These are phyloP conservation scores for Ceratobasidium sp. DNA, from an alignment of 1,284 basidiomycete genomes.

Conservation along the genomic window DNA sequence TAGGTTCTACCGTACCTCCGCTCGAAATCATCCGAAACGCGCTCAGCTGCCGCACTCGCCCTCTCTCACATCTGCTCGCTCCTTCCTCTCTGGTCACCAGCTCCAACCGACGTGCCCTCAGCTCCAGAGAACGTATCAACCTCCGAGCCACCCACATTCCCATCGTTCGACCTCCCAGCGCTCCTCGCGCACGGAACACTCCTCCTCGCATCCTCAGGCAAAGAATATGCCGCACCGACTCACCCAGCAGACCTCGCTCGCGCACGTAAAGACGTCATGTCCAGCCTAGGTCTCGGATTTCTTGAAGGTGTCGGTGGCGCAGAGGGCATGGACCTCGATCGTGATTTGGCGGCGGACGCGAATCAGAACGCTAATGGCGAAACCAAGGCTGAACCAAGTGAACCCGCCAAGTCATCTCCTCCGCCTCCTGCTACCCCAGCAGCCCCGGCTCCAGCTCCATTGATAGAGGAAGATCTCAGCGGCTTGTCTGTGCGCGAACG, in stretches of 20 bases:
- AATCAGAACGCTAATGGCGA: conserved; percentile 54
- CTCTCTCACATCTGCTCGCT: conserved; percentile 88
- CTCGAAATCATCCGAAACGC: conserved; percentile 89
- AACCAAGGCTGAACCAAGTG: conserved; percentile 57
- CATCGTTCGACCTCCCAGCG: conserved; percentile 77
- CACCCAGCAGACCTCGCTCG: conserved; percentile 82
- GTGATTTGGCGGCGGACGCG: conserved; percentile 81
- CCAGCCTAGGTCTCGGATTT: conserved; percentile 84
- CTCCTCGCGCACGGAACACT: conserved; percentile 81
- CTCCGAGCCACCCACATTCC: conserved; percentile 61
- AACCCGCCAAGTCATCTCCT: conserved; percentile 60
- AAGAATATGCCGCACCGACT: conserved; percentile 82
- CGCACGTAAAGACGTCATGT: conserved; percentile 85
- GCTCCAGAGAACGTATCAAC: conserved; percentile 63
- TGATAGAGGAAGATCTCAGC: conserved; percentile 49
- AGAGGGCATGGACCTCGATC: conserved; percentile 82
- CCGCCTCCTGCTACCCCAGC: conserved; percentile 58
- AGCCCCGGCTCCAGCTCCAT: conserved; percentile 23
- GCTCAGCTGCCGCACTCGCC: conserved; percentile 86
- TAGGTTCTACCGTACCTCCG: conserved; percentile 90
- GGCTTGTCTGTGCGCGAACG: conserved; percentile 87
- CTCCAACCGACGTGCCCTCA: conserved; percentile 51
- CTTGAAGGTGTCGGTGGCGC: conserved; percentile 77
- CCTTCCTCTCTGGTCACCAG: conserved; percentile 85
- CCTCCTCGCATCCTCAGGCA: conserved; percentile 88